Conservation (phyloP, 805 yeast species). For the Candida namnaoensis region DNA sequence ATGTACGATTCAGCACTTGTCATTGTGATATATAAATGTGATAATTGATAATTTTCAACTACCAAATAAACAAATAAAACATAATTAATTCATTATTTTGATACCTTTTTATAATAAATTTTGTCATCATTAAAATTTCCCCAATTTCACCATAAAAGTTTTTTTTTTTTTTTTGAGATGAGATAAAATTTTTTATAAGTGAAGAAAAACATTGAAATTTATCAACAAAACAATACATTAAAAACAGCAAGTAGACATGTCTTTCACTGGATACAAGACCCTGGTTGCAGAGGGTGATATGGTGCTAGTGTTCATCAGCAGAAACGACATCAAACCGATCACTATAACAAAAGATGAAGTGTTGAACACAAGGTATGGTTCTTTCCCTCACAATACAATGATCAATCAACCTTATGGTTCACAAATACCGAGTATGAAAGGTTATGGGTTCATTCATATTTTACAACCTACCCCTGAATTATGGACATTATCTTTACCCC, state of each 20-base stretch:
- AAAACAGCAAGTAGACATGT: not conserved
- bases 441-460: conserved; percentile 79
- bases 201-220: no score
- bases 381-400: conserved; percentile 78
- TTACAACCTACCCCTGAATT: conserved; percentile 90
- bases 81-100: no score
- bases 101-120: no score
- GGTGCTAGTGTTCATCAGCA: conserved; percentile 77
- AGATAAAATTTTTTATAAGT: no score
- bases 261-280: conserved; percentile 51
- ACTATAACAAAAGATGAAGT: conserved; percentile 47
- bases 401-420: conserved; percentile 77
- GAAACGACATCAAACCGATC: conserved; percentile 74
- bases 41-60: no score
- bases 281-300: conserved; percentile 79
- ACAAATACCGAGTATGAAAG: conserved; percentile 70
- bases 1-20: conserved; percentile 16
- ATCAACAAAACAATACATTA: no score
- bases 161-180: no score
- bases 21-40: no score
- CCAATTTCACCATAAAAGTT: no score
- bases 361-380: conserved; percentile 83
- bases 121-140: no score
- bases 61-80: no score
- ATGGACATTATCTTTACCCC: conserved; percentile 95